Evolutionary conservation across 495 filamentous ascomycete genomes (phyloP), one percentile per base, ranked within the genome.

Genomic region (Penicillium bialowiezense): DNA sequence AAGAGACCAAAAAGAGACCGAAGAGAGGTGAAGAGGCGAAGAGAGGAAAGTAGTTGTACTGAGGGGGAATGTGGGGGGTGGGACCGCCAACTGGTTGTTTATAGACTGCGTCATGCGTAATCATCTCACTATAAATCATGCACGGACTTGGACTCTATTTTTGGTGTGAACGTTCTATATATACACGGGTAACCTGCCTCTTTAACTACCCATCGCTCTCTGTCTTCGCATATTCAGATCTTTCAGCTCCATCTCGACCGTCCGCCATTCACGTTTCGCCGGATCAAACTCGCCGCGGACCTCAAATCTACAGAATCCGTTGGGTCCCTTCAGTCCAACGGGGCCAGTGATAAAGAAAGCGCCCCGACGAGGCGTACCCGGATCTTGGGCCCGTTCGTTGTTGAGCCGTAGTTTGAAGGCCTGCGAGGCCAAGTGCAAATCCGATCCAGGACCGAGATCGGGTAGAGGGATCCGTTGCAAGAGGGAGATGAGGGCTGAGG

Each of bases 271-370:
- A 8, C 61, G 55, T 13, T 69, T 62, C n/a, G 59, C 67, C 12
- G 83, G 81, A 57, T 88, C 79, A 62, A 84, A 88, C 29, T 74
- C 75, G 31, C 77, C 82, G 18, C 59, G 59, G 2, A 85, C 79
- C 59, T 86, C 81, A 42, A 85, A 58, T 13, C 79, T 73, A 48
- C 78, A 73, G 51, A 71, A 72, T 3, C 76, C 84, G 41, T 70
- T 78, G 0, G 77, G 60, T 1, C 85, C 82, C 23, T 75, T 70
- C 1, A 92, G 39, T 44, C 85, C 84, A 0, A 95, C 77, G 2
- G 88, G 68, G 1, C 89, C 89, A 15, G 67, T 67, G 17, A 92
- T 71, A 13, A 78, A 62, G 41, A 91, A 78, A 19, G 75, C 76
- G 2, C 89, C 89, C 19, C 83, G 76, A 8, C 79, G 83, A 29